Evolutionary conservation across 306 rosid species (phyloP), one percentile per base, ranked within the genome.

Genomic region (Sindora glabra): DNA sequence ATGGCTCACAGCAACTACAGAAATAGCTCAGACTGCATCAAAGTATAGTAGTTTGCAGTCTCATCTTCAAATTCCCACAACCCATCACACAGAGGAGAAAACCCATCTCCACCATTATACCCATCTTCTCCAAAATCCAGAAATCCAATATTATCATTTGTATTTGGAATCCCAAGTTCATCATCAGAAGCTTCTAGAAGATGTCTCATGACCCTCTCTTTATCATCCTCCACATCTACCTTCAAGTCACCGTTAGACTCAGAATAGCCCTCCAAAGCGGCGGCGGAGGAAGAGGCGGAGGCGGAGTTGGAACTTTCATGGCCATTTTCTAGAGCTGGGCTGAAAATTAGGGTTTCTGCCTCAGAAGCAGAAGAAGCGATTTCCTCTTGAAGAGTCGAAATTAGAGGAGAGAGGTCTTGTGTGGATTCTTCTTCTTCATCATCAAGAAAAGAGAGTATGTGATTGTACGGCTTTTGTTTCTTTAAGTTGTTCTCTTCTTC

Each of bases 161-260:
- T 55, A 9, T 59, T 77, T 26, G 97, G 97, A 44, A 90, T 82
- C 70, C 97, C 97, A 15, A 90, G 90, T 68, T 90, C 95, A 45
- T 87, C 97, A 47, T 90, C 97, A 0, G 97, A 87, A 48, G 97
- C 97, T 59, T 90, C 84, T 0, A 87, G 82, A 36, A 90, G 94
- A 32, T 75, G 95, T 38, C 89, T 80, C 85, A 87, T 84, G 0
- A 83, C 89, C 38, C 62, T 83, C 37, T 71, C 89, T 15, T 70
- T 73, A 1, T 89, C 95, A 7, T 62, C 72, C 9, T 57, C 82
- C n/a, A 72, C 81, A 10, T 68, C 85, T 16, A 38, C 82, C 30
- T 78, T 74, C 39, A 47, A 52, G 8, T 38, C 38, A 0, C 13
- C 11, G 1, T 70, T 70, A 13, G 78, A 34, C 0, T 65, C 23